Evolutionary conservation across 176 grass and related monocot species (phyloP).

Genomic region (Bromus sterilis): DNA sequence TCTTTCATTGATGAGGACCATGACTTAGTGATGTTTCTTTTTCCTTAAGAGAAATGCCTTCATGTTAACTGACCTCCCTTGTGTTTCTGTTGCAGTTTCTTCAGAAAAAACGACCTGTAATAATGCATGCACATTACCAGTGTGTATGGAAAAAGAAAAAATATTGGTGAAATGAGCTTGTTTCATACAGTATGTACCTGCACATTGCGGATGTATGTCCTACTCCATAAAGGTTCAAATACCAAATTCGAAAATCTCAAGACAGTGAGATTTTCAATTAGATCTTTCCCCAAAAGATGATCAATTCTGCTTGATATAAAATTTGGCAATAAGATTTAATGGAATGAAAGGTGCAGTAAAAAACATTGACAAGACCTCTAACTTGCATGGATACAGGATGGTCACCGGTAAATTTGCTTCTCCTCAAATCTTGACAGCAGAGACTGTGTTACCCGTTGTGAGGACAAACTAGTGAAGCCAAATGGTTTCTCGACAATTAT

Average conservation of each 20-base stretch:
- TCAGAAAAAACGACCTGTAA: conserved; percentile 85
- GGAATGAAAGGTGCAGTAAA: background rate
- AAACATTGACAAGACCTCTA: background rate
- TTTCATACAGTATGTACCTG: conserved; percentile 60
- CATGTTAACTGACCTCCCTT: conserved; percentile 61
- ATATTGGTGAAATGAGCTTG: background rate
- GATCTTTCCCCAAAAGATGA: conserved; percentile 90
- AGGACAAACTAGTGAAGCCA: conserved; percentile 82
- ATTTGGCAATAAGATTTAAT: background rate
- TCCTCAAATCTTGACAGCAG: conserved; percentile 79
- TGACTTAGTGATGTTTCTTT: background rate
- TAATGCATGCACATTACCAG: conserved; percentile 2
- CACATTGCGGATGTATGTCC: conserved; percentile 79
- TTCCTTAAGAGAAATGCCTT: background rate
- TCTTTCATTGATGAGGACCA: background rate
- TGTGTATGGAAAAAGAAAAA: conserved; percentile 18
- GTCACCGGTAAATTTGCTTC: conserved; percentile 87
- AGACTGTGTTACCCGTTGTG: conserved; percentile 48
- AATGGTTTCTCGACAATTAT: conserved; percentile 98
- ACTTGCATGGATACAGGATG: conserved; percentile 16
- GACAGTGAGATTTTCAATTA: conserved; percentile 94
- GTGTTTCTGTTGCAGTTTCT: conserved; percentile 78
- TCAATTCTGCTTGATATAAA: conserved; percentile 57
- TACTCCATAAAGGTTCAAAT: conserved; percentile 93
- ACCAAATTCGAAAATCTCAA: conserved; percentile 97